phyloP scores from a whole-genome alignment of 768 basidiomycete genomes.

The Boletellus ananas region DNA sequence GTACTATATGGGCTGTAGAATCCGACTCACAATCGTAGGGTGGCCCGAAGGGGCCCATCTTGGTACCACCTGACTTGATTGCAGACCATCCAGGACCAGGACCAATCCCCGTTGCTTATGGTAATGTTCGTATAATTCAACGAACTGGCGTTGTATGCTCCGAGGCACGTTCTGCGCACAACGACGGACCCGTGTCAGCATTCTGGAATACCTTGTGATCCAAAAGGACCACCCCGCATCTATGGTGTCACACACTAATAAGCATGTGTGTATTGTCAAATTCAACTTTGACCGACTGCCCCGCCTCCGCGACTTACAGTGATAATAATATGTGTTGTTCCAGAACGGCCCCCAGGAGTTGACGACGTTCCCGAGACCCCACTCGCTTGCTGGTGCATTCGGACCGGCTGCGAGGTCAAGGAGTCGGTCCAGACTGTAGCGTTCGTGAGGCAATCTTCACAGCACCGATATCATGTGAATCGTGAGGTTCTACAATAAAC shows the following conservation, averaged over 20 bases:
- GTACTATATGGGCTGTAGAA: slow-evolving; percentile 32
- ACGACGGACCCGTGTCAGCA: slow-evolving; percentile 35
- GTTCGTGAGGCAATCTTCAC: too few species aligned
- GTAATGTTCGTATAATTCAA: slow-evolving; percentile 51
- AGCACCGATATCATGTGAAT: too few species aligned
- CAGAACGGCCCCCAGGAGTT: slow-evolving; percentile 59
- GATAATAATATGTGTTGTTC: slow-evolving; percentile 44
- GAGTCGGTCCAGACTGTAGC: too few species aligned
- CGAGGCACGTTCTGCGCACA: slow-evolving; percentile 33
- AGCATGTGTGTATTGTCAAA: neutral
- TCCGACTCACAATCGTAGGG: slow-evolving; percentile 34
- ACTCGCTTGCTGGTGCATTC: slow-evolving; percentile 45
- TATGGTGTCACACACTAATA: slow-evolving; percentile 47
- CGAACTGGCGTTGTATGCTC: slow-evolving; percentile 37
- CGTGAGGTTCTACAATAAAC: too few species aligned
- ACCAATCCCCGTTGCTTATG: slow-evolving; percentile 53
- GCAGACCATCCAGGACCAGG: slow-evolving; percentile 75
- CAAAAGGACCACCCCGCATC: slow-evolving; percentile 42
- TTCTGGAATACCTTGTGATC: neutral
- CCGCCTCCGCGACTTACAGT: slow-evolving; percentile 35
- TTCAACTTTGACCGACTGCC: neutral
- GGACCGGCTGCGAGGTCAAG: neutral
- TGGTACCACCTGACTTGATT: slow-evolving; percentile 60
- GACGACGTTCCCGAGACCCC: slow-evolving; percentile 61
- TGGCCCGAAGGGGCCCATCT: slow-evolving; percentile 34